A percentile compares a stretch with the other conserved stretches of the same genome.
Conservation (phyloP, 371 early-diverging fungal species). For the Actinomucor elegans region DNA sequence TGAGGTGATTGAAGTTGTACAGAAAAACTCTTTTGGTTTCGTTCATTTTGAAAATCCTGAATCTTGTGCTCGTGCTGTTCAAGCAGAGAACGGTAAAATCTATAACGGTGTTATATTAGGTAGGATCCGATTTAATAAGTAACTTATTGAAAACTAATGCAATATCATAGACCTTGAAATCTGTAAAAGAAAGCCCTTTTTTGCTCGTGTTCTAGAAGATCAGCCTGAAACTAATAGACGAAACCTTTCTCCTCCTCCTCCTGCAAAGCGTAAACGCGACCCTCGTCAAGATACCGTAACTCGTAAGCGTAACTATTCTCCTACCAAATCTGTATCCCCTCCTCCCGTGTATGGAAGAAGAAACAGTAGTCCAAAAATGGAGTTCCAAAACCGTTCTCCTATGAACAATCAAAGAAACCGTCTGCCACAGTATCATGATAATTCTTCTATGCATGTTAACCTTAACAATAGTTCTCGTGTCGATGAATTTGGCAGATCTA, state of each 20-base stretch:
- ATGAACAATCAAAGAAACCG: background rate
- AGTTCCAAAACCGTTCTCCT: background rate
- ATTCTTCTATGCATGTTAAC: background rate
- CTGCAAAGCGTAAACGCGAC: background rate
- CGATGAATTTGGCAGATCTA: background rate
- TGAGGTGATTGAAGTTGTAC: slow-evolving; percentile 39
- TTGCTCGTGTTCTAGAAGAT: slow-evolving; percentile 20
- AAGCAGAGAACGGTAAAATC: slow-evolving; percentile 38
- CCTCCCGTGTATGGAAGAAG: background rate
- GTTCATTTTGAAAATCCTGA: slow-evolving; percentile 44
- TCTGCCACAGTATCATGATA: background rate
- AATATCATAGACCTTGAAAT: slow-evolving; percentile 22
- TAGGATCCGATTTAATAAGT: slow-evolving; percentile 17
- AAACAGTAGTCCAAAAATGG: background rate
- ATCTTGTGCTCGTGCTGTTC: slow-evolving; percentile 41
- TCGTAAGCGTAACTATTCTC: background rate
- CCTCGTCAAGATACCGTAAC: background rate
- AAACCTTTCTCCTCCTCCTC: background rate
- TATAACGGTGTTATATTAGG: slow-evolving; percentile 39
- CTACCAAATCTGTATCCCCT: background rate
- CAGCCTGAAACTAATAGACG: background rate
- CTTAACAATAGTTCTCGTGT: background rate
- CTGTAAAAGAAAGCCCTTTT: slow-evolving; percentile 27
- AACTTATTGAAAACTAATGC: background rate
- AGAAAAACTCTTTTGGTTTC: slow-evolving; percentile 39